Conservation (phyloP, 163 green algal genomes). For the Chlorella variabilis region DNA sequence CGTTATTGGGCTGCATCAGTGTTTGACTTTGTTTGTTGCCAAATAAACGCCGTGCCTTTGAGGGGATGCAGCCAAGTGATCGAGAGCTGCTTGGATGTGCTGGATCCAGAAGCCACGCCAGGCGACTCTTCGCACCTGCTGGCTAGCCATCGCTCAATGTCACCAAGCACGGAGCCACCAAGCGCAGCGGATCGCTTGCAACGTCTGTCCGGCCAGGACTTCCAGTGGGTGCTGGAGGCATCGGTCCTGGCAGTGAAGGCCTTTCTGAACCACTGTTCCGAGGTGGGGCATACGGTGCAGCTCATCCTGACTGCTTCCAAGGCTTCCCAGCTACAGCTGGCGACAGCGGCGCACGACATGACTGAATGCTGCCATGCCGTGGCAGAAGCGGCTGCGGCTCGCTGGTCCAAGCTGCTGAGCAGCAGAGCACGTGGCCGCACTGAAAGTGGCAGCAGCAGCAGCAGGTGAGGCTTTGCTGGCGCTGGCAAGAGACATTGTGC, state of each 20-base stretch:
- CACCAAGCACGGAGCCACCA: not conserved
- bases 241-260: conserved; percentile 44
- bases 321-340: conserved; percentile 12
- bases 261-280: conserved; percentile 43
- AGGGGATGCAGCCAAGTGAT: conserved; percentile 62
- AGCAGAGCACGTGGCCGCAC: conserved; percentile 10
- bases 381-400: conserved; percentile 38
- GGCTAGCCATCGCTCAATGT: conserved; percentile 13
- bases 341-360: not conserved
- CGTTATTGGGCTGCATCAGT: not conserved
- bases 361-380: conserved; percentile 32
- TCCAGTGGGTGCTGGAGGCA: conserved; percentile 69
- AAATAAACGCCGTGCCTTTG: no score
- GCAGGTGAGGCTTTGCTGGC: not conserved
- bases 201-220: conserved; percentile 58
- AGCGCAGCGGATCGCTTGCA: conserved; percentile 30
- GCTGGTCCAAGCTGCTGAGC: conserved; percentile 50
- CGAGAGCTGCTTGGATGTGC: conserved; percentile 61
- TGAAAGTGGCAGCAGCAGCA: not conserved
- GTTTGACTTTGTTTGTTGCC: no score
- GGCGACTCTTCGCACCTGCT: conserved; percentile 25
- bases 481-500: not conserved
- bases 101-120: conserved; percentile 29
- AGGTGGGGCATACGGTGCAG: conserved; percentile 50
- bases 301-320: conserved; percentile 21